phyloP scores from a whole-genome alignment of 2,329 filamentous ascomycete genomes.

The Basipetospora chlamydospora region DNA sequence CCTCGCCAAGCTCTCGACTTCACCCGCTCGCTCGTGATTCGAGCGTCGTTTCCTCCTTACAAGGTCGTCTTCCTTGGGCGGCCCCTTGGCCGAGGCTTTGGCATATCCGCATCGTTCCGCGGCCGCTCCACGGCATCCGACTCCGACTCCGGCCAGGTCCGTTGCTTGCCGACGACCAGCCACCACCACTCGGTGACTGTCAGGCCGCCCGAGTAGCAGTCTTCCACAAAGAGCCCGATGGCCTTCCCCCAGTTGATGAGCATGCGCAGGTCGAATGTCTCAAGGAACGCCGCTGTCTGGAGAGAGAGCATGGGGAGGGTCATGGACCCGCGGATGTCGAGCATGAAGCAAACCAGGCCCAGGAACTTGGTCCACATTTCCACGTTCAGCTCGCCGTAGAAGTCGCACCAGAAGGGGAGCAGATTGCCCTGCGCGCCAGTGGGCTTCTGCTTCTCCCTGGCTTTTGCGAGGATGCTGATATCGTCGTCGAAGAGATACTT shows the following conservation, averaged over 20 bases:
- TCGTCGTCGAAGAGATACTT: conserved; percentile 42
- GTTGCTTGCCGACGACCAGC: conserved; percentile 33
- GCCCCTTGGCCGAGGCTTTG: not conserved
- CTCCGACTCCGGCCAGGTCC: not conserved
- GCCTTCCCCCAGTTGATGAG: conserved; percentile 43
- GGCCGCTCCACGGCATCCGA: not conserved
- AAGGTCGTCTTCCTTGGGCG: conserved; percentile 2
- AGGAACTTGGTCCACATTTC: conserved; percentile 51
- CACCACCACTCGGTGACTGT: conserved; percentile 54
- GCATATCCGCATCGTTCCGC: not conserved
- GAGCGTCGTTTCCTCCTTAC: too few species aligned
- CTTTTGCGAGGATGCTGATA: conserved; percentile 24
- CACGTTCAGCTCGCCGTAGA: conserved; percentile 45
- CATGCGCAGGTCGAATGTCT: conserved; percentile 46
- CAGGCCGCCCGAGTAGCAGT: conserved; percentile 24
- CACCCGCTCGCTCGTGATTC: too few species aligned
- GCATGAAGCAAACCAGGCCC: conserved; percentile 44
- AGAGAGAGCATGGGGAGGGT: conserved; percentile 35
- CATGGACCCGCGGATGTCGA: conserved; percentile 48
- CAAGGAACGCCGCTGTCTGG: conserved; percentile 42
- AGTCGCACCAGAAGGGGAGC: conserved; percentile 59
- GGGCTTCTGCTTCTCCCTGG: conserved; percentile 25
- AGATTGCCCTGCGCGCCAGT: conserved; percentile 26
- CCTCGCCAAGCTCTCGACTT: too few species aligned
- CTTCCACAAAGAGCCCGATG: conserved; percentile 33